Evolutionary conservation across 2,329 filamentous ascomycete species (phyloP).

Genomic region (Dothideomycetidae sp.): DNA sequence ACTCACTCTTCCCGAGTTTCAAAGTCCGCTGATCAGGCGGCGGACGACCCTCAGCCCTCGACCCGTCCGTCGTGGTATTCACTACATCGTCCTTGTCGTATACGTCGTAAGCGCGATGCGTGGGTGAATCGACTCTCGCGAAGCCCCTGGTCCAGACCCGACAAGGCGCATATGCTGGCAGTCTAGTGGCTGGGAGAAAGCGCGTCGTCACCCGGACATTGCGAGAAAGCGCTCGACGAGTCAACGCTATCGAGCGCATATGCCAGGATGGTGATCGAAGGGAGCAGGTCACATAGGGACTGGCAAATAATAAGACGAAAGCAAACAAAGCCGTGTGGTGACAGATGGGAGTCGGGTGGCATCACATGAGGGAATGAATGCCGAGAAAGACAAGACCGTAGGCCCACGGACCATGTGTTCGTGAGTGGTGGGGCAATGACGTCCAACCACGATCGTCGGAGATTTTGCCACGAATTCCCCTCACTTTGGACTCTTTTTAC

Average conservation of each 20-base stretch:
- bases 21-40: constrained; percentile 45
- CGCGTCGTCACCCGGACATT: constrained; percentile 4
- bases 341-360: no score
- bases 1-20: constrained; percentile 47
- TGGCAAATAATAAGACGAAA: not conserved
- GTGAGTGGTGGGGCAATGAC: no score
- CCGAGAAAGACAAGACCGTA: no score
- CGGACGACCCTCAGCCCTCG: constrained; percentile 21
- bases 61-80: constrained; percentile 1
- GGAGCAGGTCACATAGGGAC: not conserved
- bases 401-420: no score
- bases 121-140: constrained; percentile 8
- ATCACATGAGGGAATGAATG: no score
- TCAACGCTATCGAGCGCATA: constrained; percentile 7
- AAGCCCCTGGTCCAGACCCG: constrained; percentile 1
- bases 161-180: not conserved
- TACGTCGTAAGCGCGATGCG: constrained; percentile 15
- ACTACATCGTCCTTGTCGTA: constrained; percentile 21
- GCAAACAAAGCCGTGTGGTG: no score
- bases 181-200: not conserved
- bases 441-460: no score
- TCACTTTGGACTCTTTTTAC: not conserved
- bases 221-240: constrained; percentile 6
- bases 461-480: not conserved
- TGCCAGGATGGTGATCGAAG: not conserved